Evolutionary conservation across 2,329 filamentous ascomycete genomes (phyloP), one percentile per base, ranked within the genome.

Genomic region (Cryphonectria naterciae): DNA sequence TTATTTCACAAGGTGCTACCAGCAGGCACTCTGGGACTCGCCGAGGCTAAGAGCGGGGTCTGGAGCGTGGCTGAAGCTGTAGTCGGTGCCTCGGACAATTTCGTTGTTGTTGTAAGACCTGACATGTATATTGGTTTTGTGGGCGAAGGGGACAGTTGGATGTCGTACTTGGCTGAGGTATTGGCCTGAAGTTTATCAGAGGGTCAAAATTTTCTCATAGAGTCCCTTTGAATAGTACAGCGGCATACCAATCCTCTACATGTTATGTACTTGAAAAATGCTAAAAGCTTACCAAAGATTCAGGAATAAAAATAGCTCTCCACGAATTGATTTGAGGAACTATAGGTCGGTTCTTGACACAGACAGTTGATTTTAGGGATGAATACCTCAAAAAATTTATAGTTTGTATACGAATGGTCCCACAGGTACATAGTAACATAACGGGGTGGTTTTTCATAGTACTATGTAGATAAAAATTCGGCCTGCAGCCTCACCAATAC

Each of bases 51-150:
- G 35, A 71, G 72, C n/a, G 46, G 70, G 25, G 65, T 69, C 0
- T 83, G 79, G 70, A 75, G 64, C 4, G 80, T 61, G 56, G 56
- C 79, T 2, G 79, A 79, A 32, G 77, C 78, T 75, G 76, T 78
- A 39, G 67, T 37, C 2, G 35, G 71, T 4, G 43, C 73, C 1
- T 75, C 74, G 3, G 78, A 80, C 49, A 63, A 73, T 4, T 79
- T 77, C 56, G 73, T 75, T 4, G 79, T 82, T 2, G 77, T 83
- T 4, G 79, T 83, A 28, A 76, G 81, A 17, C 81, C 81, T 19
- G 81, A 83, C 70, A 81, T 82, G 81, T 83, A 83, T 65, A 77
- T 83, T 70, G 81, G 80, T 19, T 79, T 77, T 67, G 79, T 81
- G 25, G 78, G 78, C 22, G 22, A 70, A 54, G 70, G 74, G 71